Base-by-base conservation (phyloP, 2,329 filamentous ascomycete species). In the Epichloe coenophiala region DNA sequence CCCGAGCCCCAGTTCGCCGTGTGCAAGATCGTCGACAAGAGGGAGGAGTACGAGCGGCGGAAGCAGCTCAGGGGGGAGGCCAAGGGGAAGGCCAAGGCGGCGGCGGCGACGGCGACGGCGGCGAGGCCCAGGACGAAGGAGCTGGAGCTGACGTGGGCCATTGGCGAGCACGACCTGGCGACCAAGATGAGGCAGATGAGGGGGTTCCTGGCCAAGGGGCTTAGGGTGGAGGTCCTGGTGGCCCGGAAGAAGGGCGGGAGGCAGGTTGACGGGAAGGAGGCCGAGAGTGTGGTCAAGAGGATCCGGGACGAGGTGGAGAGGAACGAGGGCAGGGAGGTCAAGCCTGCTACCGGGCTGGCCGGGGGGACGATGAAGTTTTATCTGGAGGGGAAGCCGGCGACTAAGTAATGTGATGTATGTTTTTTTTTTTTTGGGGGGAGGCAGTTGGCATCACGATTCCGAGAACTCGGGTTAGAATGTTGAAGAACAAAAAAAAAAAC, bases 141-240 rank as follows among this genome's bases (percentile, higher is more conserved):
- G 62, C 66, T 96, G n/a, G 90, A 96, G 68, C 59, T 97, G 59
- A 91, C 88, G 65, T 97, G 90, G 90, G 82, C 84, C 36, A 94
- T 95, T 60, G 82, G 81, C 54, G 62, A 67, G 12, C 78, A 91
- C 62, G 90, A 96, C 69, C 65, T 95, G 48, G 69, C 69, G n/a
- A 83, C 86, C 63, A 78, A 83, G 61, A 63, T 93, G 64, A 77
- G 77, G 60, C 79, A 81, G 68, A 64, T 91, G 59, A 68, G 68
- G 69, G 68, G 70, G 49, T 95, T 95, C 62, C 62, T 96, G 62
- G 70, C 64, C 8, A 87, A 88, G 64, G 89, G 89, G 1, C 76
- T 78, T 63, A 81, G 75, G 62, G 88, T 96, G 19, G 84, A 93
- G 63, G 61, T 96, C 11, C 60, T 84, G 49, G 59, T 96, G 46